phyloP scores from a whole-genome alignment of 2,329 filamentous ascomycete genomes.

The Phialophora tarda region DNA sequence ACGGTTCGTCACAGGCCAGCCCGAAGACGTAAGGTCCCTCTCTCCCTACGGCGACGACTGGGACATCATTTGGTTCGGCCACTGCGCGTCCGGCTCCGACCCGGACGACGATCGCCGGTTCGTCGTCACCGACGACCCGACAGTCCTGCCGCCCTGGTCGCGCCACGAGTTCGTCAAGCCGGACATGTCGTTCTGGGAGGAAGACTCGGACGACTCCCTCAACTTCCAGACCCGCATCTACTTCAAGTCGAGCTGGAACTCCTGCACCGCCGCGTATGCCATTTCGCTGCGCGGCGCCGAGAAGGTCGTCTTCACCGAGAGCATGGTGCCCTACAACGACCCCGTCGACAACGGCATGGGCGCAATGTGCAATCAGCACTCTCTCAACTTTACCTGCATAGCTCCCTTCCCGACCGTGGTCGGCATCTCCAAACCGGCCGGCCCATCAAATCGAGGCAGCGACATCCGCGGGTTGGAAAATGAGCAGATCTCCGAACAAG shows the following conservation, averaged over 20 bases:
- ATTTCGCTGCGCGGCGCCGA: slow-evolving; percentile 34
- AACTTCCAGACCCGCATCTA: slow-evolving; percentile 30
- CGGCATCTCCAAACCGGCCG: slow-evolving; percentile 32
- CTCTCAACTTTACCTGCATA: slow-evolving; percentile 28
- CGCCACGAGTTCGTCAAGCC: slow-evolving; percentile 28
- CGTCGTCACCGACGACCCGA: slow-evolving; percentile 44
- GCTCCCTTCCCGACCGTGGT: slow-evolving; percentile 29
- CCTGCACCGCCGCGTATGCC: slow-evolving; percentile 36
- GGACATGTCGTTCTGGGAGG: slow-evolving; percentile 31
- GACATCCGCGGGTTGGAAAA: slow-evolving; percentile 32
- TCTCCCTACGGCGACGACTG: slow-evolving; percentile 60
- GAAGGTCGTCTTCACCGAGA: slow-evolving; percentile 35
- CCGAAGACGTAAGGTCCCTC: slow-evolving; percentile 34
- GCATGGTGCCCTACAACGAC: slow-evolving; percentile 33
- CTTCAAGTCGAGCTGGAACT: slow-evolving; percentile 24
- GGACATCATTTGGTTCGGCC: slow-evolving; percentile 61
- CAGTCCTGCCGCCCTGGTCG: slow-evolving; percentile 37
- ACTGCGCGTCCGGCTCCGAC: slow-evolving; percentile 48
- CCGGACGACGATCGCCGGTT: slow-evolving; percentile 42
- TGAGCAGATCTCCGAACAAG: slow-evolving; percentile 14
- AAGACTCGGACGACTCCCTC: slow-evolving; percentile 16
- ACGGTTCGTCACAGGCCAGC: slow-evolving; percentile 41
- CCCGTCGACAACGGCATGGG: slow-evolving; percentile 31
- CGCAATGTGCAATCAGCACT: slow-evolving; percentile 27
- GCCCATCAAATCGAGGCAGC: slow-evolving; percentile 32